Percentiles rank a stretch among this genome's conserved stretches.
Conservation (phyloP, 2,329 filamentous ascomycete genomes). For the Bimuria novae-zelandiae region DNA sequence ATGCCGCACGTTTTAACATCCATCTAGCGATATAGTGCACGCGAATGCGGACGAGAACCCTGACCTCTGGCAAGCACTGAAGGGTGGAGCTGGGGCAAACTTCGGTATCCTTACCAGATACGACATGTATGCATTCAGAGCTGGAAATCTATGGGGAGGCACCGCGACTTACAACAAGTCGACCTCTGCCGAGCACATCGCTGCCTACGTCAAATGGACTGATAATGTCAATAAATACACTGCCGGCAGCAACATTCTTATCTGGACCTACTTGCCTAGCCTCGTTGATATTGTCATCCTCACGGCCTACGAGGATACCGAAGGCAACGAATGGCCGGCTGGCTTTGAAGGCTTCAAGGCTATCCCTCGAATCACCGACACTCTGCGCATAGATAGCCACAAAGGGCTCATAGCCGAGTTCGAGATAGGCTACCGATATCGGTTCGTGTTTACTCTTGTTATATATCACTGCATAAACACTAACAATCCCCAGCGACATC, state of each 20-base stretch:
- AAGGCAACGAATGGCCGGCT: not conserved
- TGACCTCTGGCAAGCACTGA: conserved; percentile 45
- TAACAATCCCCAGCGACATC: conserved; percentile 11
- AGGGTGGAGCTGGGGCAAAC: conserved; percentile 45
- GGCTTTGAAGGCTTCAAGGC: conserved; percentile 3
- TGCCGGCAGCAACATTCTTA: not conserved
- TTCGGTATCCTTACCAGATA: conserved; percentile 48
- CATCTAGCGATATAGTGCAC: not conserved
- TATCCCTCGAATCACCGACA: conserved; percentile 3
- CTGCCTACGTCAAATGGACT: conserved; percentile 27
- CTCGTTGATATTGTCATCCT: conserved; percentile 1
- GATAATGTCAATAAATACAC: not conserved
- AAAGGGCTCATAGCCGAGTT: conserved; percentile 4
- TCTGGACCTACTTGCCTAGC: not conserved
- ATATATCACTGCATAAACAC: too few relatives aligned
- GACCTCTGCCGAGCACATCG: conserved; percentile 23
- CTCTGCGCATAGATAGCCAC: conserved; percentile 9
- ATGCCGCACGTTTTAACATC: too few relatives aligned
- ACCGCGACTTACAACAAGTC: conserved; percentile 29
- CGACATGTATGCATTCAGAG: conserved; percentile 33
- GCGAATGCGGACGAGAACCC: conserved; percentile 28
- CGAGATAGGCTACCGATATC: conserved; percentile 1
- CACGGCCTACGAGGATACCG: not conserved
- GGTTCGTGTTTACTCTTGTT: too few relatives aligned
- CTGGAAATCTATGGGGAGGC: conserved; percentile 42